Percentiles rank a stretch among this genome's conserved stretches.
Conservation (phyloP, 768 basidiomycete species). For the Phaeotremella fagi region DNA sequence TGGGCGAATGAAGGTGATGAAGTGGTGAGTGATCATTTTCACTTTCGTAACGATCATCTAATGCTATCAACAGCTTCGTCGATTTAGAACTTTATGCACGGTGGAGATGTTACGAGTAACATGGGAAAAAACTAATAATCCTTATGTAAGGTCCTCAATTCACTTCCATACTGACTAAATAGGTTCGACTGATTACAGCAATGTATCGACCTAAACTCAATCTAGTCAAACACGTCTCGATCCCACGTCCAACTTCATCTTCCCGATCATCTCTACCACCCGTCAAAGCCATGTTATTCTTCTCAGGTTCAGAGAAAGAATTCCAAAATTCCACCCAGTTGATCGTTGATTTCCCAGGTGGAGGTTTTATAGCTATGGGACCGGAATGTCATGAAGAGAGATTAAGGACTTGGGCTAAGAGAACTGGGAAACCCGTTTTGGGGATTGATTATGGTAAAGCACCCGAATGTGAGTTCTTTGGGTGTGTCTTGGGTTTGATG, state of each 20-base stretch:
- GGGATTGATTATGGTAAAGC: conserved; percentile 94
- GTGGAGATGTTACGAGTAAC: conserved; percentile 92
- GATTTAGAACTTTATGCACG: conserved; percentile 86
- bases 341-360: conserved; percentile 88
- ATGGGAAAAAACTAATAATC: conserved; percentile 96
- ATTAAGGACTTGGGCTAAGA: conserved; percentile 74
- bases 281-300: conserved; percentile 78
- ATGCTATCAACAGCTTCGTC: conserved; percentile 63
- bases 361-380: conserved; percentile 93
- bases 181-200: conserved; percentile 65
- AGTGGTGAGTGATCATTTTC: conserved; percentile 68
- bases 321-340: conserved; percentile 68
- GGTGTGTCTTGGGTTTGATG: too few species aligned
- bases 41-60: too few species aligned
- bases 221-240: conserved; percentile 67
- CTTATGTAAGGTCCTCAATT: conserved; percentile 61
- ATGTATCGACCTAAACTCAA: conserved; percentile 59
- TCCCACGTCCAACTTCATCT: conserved; percentile 74
- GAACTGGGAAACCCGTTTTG: conserved; percentile 71
- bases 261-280: conserved; percentile 64
- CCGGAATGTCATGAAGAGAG: conserved; percentile 97
- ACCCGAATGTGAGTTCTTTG: conserved; percentile 75
- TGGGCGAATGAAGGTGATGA: conserved; percentile 91
- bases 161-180: neutral
- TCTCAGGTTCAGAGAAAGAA: conserved; percentile 62